Evolutionary conservation across 345 rosid species (phyloP).

Genomic region (Eucalyptus microcorys): DNA sequence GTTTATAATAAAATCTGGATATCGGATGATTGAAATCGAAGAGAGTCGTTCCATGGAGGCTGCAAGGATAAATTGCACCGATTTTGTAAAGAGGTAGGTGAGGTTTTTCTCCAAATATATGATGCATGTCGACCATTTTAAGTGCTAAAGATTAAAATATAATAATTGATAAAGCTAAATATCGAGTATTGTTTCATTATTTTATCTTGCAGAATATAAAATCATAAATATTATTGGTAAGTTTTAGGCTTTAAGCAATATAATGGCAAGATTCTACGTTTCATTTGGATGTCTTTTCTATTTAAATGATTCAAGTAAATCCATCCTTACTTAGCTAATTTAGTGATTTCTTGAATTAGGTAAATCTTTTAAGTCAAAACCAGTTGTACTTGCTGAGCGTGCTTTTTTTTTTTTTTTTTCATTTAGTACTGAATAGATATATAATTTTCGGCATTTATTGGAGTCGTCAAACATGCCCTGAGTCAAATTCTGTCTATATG

Average conservation of each 20-base stretch:
- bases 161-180: not conserved
- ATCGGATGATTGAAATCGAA: not conserved
- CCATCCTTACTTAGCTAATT: not conserved
- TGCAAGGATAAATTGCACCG: not conserved
- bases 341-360: not conserved
- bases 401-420: not conserved
- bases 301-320: not conserved
- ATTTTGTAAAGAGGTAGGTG: not conserved
- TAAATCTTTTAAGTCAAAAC: not conserved
- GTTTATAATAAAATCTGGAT: too few species aligned
- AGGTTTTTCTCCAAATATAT: not conserved
- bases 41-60: not conserved
- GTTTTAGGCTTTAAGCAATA: not conserved
- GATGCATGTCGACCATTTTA: not conserved
- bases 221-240: not conserved
- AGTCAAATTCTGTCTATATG: not conserved
- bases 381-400: not conserved
- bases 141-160: not conserved
- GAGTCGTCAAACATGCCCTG: not conserved
- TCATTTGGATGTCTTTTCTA: not conserved
- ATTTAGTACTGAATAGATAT: not conserved
- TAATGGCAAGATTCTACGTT: fast-evolving
- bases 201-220: not conserved
- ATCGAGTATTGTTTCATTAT: fast-evolving
- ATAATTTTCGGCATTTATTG: not conserved